These are phyloP conservation scores for Amphirosellinia nigrospora DNA, from an alignment of 495 filamentous ascomycete genomes.

Conservation along the genomic window DNA sequence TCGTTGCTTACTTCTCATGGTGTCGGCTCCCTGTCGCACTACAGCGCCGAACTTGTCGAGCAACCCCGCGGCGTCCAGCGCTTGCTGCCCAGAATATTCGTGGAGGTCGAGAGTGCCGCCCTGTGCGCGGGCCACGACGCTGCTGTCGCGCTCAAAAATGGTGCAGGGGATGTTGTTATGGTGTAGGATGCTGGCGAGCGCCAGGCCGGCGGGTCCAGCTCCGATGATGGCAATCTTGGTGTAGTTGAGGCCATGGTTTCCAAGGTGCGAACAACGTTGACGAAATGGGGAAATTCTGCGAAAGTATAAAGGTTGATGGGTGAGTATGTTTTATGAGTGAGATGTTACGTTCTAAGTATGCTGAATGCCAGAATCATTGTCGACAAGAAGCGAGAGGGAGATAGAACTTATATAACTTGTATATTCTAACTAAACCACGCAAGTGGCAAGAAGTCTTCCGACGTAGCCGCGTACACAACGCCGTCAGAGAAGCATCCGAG, in stretches of 20 bases:
- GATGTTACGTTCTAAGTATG: not conserved
- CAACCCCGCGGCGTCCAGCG: constrained; percentile 54
- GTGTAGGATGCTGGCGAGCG: constrained; percentile 58
- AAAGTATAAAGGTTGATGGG: not conserved
- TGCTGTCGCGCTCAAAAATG: constrained; percentile 57
- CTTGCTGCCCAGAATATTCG: constrained; percentile 48
- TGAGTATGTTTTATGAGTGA: not conserved
- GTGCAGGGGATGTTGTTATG: constrained; percentile 45
- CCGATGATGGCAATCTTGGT: constrained; percentile 60
- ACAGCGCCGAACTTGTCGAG: constrained; percentile 45
- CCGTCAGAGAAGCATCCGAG: not conserved
- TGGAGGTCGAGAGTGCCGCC: constrained; percentile 61
- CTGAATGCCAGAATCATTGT: too few relatives aligned
- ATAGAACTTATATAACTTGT: not conserved
- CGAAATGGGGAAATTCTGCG: not conserved
- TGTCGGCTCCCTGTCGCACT: constrained; percentile 45
- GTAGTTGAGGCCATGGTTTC: not conserved
- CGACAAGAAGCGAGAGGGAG: not conserved
- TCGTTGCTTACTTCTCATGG: constrained; percentile 26
- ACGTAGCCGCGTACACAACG: not conserved
- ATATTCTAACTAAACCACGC: not conserved
- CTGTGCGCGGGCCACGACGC: constrained; percentile 45
- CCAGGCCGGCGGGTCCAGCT: constrained; percentile 60
- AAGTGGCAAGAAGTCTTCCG: not conserved
- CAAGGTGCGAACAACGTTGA: not conserved